A percentile compares a stretch with the other conserved stretches of the same genome.
Conservation (phyloP, 164 flowering plant genomes). For the Kingdonia uniflora region DNA sequence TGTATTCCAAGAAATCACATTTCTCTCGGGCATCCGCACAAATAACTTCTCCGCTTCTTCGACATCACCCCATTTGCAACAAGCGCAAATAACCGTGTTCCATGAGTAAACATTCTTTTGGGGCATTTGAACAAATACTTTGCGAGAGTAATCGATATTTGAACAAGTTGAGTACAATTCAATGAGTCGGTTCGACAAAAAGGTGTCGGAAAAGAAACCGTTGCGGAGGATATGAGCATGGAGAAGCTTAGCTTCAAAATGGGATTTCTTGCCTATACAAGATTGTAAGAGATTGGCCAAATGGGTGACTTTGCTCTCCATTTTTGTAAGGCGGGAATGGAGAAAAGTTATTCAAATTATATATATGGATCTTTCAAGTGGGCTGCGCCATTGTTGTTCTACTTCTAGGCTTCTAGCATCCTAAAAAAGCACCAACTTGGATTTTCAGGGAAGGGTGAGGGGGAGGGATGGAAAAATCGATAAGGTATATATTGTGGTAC, state of each 20-base stretch:
- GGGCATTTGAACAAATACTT: slow-evolving; percentile 50
- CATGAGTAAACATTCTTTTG: slow-evolving; percentile 43
- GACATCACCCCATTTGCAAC: slow-evolving; percentile 29
- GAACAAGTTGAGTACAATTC: slow-evolving; percentile 50
- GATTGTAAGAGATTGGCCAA: slow-evolving; percentile 41
- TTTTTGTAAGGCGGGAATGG: not conserved
- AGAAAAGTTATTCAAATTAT: too few species aligned
- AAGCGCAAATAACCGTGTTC: slow-evolving; percentile 45
- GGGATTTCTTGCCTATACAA: slow-evolving; percentile 48
- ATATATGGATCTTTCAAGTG: too few species aligned
- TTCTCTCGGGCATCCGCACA: slow-evolving; percentile 55
- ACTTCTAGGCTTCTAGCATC: too few species aligned
- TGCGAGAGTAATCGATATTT: slow-evolving; percentile 16
- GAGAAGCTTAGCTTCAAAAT: slow-evolving; percentile 34
- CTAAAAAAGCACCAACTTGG: too few species aligned
- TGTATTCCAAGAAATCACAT: slow-evolving; percentile 57
- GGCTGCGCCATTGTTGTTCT: too few species aligned
- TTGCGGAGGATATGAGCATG: slow-evolving; percentile 45
- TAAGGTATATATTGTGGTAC: too few species aligned
- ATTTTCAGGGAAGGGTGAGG: too few species aligned
- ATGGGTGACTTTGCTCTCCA: slow-evolving; percentile 19
- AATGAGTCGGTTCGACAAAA: slow-evolving; percentile 59
- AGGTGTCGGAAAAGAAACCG: slow-evolving; percentile 32
- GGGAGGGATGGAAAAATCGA: too few species aligned
- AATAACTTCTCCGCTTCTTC: slow-evolving; percentile 36